These are phyloP conservation scores for Cladosporium colombiae DNA, from an alignment of 2,329 filamentous ascomycete genomes.

Conservation along the genomic window DNA sequence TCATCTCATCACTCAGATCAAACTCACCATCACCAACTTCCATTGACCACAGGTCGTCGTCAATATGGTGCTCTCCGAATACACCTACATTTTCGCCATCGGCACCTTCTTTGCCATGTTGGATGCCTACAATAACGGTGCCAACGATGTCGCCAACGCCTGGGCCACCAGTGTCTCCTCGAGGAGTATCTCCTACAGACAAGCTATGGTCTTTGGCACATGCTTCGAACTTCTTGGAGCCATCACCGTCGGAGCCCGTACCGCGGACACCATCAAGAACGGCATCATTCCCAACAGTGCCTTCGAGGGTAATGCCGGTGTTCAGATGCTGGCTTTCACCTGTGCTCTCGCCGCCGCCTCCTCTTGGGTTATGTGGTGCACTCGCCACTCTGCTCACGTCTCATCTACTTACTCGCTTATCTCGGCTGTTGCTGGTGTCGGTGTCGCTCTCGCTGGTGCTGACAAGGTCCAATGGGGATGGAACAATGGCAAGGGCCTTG, in stretches of 20 bases:
- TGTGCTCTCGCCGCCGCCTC: slow-evolving; percentile 49
- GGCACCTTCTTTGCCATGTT: slow-evolving; percentile 66
- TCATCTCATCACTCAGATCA: slow-evolving; percentile 11
- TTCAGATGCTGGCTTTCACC: slow-evolving; percentile 49
- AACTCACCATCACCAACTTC: neutral
- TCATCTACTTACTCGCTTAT: slow-evolving; percentile 64
- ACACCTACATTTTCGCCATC: slow-evolving; percentile 64
- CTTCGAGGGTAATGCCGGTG: slow-evolving; percentile 51
- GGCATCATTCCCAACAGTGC: slow-evolving; percentile 55
- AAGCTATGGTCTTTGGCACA: slow-evolving; percentile 51
- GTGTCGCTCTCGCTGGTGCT: slow-evolving; percentile 56
- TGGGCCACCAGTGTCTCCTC: slow-evolving; percentile 57
- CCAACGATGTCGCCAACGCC: slow-evolving; percentile 56
- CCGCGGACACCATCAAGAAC: slow-evolving; percentile 63
- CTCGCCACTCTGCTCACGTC: slow-evolving; percentile 57
- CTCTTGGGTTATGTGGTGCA: slow-evolving; percentile 59
- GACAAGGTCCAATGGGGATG: slow-evolving; percentile 45
- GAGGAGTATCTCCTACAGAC: slow-evolving; percentile 53
- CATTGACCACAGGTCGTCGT: slow-evolving; percentile 17
- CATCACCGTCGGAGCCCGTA: slow-evolving; percentile 55
- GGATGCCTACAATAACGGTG: slow-evolving; percentile 66
- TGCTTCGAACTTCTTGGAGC: slow-evolving; percentile 56
- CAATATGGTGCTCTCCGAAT: slow-evolving; percentile 51
- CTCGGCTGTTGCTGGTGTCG: slow-evolving; percentile 61
- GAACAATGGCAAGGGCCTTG: slow-evolving; percentile 45